These are phyloP conservation scores for Penicilliopsis zonata DNA, from an alignment of 495 filamentous ascomycete species.

Conservation along the genomic window DNA sequence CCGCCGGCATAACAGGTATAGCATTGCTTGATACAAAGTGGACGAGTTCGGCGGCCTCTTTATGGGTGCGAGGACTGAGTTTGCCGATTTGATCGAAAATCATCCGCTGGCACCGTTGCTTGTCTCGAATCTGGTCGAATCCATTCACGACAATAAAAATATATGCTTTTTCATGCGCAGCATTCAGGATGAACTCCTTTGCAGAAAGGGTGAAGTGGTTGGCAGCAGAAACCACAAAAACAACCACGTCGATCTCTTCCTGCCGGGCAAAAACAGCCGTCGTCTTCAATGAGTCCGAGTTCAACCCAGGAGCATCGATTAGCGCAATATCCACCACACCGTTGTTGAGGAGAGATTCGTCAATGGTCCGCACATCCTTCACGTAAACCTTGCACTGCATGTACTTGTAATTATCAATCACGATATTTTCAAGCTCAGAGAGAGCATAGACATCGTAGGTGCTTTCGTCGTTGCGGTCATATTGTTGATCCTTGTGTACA, in stretches of 20 bases:
- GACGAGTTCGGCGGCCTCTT: constrained; percentile 84
- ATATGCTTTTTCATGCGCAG: constrained; percentile 92
- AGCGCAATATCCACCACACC: constrained; percentile 96
- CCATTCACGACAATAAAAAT: constrained; percentile 99
- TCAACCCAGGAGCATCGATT: constrained; percentile 92
- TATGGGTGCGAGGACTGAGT: constrained; percentile 81
- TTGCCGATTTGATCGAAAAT: constrained; percentile 78
- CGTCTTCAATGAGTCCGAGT: constrained; percentile 90
- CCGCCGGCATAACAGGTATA: constrained; percentile 58
- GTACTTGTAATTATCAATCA: constrained; percentile 74
- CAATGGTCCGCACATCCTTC: constrained; percentile 78
- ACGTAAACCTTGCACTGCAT: constrained; percentile 96
- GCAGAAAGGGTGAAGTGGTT: constrained; percentile 96
- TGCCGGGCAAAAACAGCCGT: constrained; percentile 94
- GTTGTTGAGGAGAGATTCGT: constrained; percentile 92
- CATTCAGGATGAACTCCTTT: constrained; percentile 92
- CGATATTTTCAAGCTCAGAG: constrained; percentile 71
- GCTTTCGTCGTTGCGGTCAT: constrained; percentile 83
- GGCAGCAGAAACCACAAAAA: constrained; percentile 93
- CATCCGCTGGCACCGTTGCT: constrained; percentile 75
- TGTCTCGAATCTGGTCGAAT: constrained; percentile 87
- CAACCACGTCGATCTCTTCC: constrained; percentile 97
- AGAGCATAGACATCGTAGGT: constrained; percentile 82
- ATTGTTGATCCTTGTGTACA: constrained; percentile 64
- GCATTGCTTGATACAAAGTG: constrained; percentile 97